phyloP scores from a whole-genome alignment of 169 alveolate genomes.

The Eimeria maxima region DNA sequence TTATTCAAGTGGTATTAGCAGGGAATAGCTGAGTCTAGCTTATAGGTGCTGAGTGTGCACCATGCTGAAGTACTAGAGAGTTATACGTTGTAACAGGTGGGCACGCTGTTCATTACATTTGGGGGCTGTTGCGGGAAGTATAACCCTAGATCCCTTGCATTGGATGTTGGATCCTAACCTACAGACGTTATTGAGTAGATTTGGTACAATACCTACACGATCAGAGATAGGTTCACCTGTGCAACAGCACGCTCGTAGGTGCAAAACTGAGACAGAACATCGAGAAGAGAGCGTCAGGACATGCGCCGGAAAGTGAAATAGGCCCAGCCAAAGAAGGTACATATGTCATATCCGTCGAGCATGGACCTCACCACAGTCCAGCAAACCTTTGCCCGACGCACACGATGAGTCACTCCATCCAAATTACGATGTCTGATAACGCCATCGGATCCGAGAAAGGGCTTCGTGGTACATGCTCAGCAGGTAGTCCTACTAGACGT shows the following conservation, averaged over 20 bases:
- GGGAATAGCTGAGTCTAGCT: not conserved
- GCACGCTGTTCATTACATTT: too few species aligned
- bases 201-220: not conserved
- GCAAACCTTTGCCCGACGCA: not conserved
- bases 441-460: not conserved
- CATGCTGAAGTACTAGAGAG: too few species aligned
- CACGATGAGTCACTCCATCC: not conserved
- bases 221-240: not conserved
- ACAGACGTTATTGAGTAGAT: too few species aligned
- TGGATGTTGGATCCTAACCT: too few species aligned
- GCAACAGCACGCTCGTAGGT: not conserved
- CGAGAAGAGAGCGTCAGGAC: not conserved
- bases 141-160: too few species aligned
- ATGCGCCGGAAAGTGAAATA: not conserved
- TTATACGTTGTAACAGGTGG: too few species aligned
- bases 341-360: not conserved
- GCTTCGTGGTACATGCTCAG: not conserved
- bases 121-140: too few species aligned
- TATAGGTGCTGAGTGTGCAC: too few species aligned
- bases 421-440: not conserved
- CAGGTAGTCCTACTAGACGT: not conserved
- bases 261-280: not conserved
- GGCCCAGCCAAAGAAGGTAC: not conserved
- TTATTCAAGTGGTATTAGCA: too few species aligned
- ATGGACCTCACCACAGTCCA: not conserved